Conservation (phyloP, 345 rosid species). For the Citrus sinensis region DVS_A1.0 CM039167.1:26164001-26164500, state of each 20-base stretch:
- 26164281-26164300: no score
- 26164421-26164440: background rate
- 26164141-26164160: background rate
- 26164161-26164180: background rate
- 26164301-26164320: background rate
- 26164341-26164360: background rate
- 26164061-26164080: background rate
- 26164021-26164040: background rate
- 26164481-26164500: conserved; percentile 88
- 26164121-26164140: background rate
- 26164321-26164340: background rate
- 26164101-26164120: background rate
- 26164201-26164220: background rate
- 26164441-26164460: background rate
- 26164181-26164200: background rate
- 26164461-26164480: conserved; percentile 23
- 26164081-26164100: background rate
- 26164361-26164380: no score
- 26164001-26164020: background rate
- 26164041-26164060: background rate
- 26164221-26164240: background rate
- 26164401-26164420: background rate
- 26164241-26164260: background rate
- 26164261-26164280: no score
- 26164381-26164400: no score